Base-by-base conservation (phyloP, 2,329 filamentous ascomycete genomes). In the Ophidiomyces ophidiicola region DNA sequence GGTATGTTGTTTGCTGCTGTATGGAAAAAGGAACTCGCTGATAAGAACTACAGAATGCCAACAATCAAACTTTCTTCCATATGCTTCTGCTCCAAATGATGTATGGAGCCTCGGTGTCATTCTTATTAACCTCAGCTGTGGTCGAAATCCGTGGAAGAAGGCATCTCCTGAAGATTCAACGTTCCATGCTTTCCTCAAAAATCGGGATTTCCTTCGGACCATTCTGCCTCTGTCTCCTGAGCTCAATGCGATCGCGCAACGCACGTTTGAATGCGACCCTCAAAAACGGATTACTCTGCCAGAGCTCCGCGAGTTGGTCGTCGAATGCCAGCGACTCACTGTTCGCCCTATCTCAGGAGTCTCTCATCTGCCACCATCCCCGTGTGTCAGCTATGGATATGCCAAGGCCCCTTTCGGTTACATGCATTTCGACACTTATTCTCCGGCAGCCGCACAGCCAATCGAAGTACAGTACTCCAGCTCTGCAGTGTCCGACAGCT, bases 61-160 rank as follows among this genome's bases (percentile, higher is more conserved):
- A 62, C 83, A 85, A 53, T 72, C 79, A 42, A 70, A 71, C 63
- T 80, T 68, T 54, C 74, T 72, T 75, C 70, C 75, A 61, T 98
- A 98, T 63, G 79, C 79, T 50, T 94, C 87, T 49, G 86, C 84
- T 37, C 83, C 88, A 42, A 98, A 96, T 66, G 90, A 98, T 62
- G 78, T 96, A 52, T 98, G 90, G 90, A 88, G 83, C 55, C 74
- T 98, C n/a, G 90, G 90, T 50, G 88, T 98, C 38, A 94, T 98
- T 58, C 72, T 98, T 45, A 86, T 98, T 53, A 98, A 98, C 68
- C 71, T 98, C 50, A 93, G 86, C 36, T 98, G 90, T 66, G 90
- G 90, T 57, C 85, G 90, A 60, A 98, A 98, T 64, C 90, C 90
- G 44, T 98, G 90, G 90, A 96, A 96, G 68, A 82, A 90, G 59